Conservation (phyloP, 768 basidiomycete genomes). For the Tricholoma flavovirens region DNA sequence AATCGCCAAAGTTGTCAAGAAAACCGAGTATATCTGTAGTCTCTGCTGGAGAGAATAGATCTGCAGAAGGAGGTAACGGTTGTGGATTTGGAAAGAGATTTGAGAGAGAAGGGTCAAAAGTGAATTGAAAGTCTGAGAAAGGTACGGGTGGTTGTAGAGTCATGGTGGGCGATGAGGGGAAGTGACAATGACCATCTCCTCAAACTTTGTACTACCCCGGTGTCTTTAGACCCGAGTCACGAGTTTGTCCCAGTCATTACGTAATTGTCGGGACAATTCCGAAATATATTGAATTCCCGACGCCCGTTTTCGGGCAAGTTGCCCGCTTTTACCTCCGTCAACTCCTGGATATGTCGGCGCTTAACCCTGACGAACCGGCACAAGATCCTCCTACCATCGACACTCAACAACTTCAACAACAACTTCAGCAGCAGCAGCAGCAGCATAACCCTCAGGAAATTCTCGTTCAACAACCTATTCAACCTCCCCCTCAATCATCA, state of each 20-base stretch:
- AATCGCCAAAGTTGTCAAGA: slow-evolving; percentile 69
- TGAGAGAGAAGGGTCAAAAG: slow-evolving; percentile 59
- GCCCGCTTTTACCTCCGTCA: slow-evolving; percentile 27
- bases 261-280: slow-evolving; percentile 1
- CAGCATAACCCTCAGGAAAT: slow-evolving; percentile 23
- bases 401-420: slow-evolving; percentile 55
- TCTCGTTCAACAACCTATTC: slow-evolving; percentile 21
- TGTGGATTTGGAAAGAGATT: slow-evolving; percentile 57
- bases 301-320: slow-evolving; percentile 21
- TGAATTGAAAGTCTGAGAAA: slow-evolving; percentile 65
- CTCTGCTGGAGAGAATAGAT: slow-evolving; percentile 74
- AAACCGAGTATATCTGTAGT: slow-evolving; percentile 77
- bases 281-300: slow-evolving; percentile 13
- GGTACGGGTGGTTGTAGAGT: slow-evolving; percentile 47
- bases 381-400: slow-evolving; percentile 53
- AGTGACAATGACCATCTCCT: slow-evolving; percentile 5
- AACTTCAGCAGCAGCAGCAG: slow-evolving; percentile 37
- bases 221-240: too few species aligned
- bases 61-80: slow-evolving; percentile 64
- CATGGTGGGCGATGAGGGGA: slow-evolving; percentile 20
- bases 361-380: slow-evolving; percentile 66
- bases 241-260: background rate
- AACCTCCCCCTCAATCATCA: slow-evolving; percentile 19
- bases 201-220: background rate
- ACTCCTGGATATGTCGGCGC: slow-evolving; percentile 63